Evolutionary conservation across 176 grass and related monocot species (phyloP).

Genomic region (Carex parvula): DNA sequence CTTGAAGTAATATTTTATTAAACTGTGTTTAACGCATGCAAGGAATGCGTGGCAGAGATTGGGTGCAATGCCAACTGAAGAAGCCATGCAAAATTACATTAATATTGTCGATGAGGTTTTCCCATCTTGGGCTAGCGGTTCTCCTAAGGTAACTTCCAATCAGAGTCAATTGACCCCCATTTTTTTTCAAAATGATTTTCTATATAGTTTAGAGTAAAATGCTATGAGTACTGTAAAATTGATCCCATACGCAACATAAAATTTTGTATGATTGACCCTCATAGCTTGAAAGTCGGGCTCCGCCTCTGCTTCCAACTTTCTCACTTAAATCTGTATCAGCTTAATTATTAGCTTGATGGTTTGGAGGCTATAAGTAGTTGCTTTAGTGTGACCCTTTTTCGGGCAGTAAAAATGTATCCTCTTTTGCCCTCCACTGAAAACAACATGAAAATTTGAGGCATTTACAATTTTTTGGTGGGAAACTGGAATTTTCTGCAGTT

Average conservation of each 20-base stretch:
- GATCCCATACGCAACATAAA: no score
- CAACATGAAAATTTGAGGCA: background rate
- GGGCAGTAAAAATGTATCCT: background rate
- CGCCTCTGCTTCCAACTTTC: background rate
- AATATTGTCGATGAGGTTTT: constrained; percentile 66
- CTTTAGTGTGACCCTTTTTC: background rate
- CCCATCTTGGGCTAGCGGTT: constrained; percentile 69
- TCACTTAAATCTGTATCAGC: background rate
- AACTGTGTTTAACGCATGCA: constrained; percentile 19
- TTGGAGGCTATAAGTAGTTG: background rate
- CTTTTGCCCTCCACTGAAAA: background rate
- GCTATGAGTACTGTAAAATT: no score
- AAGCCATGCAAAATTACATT: constrained; percentile 95
- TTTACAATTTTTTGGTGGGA: background rate
- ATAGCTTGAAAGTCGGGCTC: no score
- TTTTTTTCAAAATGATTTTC: no score
- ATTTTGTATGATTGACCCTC: no score
- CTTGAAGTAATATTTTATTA: constrained; percentile 1
- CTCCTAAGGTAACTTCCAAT: constrained; percentile 32
- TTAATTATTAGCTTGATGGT: background rate
- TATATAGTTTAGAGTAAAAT: no score
- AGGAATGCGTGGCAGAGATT: constrained; percentile 97
- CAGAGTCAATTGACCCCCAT: no score
- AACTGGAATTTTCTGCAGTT: background rate
- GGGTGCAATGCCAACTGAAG: constrained; percentile 85